Evolutionary conservation across 2,329 filamentous ascomycete genomes (phyloP).

Genomic region (Rhynchosporium graminicola): DNA sequence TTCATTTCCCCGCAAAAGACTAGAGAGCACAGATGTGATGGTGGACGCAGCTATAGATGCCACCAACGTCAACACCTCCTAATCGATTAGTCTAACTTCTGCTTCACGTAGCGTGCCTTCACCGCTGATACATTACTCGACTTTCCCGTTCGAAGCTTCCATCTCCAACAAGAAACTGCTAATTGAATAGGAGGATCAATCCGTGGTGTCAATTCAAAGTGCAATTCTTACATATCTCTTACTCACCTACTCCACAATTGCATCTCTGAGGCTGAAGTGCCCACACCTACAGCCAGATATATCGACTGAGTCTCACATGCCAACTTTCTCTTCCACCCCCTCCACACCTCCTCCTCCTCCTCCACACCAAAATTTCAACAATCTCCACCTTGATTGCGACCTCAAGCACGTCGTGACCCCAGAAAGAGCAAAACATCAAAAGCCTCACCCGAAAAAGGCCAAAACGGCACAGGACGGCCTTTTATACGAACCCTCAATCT

Average conservation of each 20-base stretch:
- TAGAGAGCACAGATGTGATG: neutral
- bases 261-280: neutral
- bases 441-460: constrained; percentile 5
- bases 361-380: neutral
- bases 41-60: constrained; percentile 1
- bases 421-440: constrained; percentile 4
- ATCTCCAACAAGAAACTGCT: no score
- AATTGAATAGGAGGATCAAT: neutral
- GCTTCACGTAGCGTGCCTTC: neutral
- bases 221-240: neutral
- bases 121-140: constrained; percentile 7
- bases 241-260: neutral
- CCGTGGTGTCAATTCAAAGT: neutral
- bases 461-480: neutral
- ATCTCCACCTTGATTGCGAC: neutral
- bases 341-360: neutral
- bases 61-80: neutral
- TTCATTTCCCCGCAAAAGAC: constrained; percentile 5
- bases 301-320: constrained; percentile 5
- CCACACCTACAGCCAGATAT: neutral
- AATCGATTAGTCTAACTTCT: neutral
- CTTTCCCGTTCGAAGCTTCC: neutral
- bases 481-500: neutral
- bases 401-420: constrained; percentile 5
- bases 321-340: neutral